Percentiles rank a stretch among this genome's conserved stretches.
Evolutionary conservation across 345 rosid species (phyloP).

Genomic region (Ricinus communis): DNA sequence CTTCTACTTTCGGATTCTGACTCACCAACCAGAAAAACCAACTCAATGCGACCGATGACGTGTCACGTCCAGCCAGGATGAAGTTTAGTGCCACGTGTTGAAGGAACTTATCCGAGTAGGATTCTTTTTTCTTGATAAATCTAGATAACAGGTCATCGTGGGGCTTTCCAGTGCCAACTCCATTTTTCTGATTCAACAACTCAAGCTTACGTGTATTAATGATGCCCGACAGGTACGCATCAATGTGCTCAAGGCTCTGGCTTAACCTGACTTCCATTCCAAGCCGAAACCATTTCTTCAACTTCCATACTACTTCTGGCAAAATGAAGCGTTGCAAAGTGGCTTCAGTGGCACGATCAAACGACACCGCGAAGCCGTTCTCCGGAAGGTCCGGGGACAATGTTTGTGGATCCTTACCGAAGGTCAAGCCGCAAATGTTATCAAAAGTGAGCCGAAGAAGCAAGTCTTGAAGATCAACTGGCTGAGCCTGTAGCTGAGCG

Average conservation of each 20-base stretch:
- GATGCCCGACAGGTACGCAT: conserved; percentile 37
- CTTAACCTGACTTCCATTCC: conserved; percentile 42
- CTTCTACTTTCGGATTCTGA: conserved; percentile 35
- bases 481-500: conserved; percentile 31
- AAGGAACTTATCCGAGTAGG: conserved; percentile 46
- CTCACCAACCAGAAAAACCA: conserved; percentile 48
- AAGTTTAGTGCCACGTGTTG: conserved; percentile 48
- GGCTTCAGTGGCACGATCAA: conserved; percentile 50
- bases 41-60: conserved; percentile 46
- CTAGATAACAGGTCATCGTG: conserved; percentile 46
- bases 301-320: conserved; percentile 40
- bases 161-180: not conserved
- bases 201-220: conserved; percentile 40
- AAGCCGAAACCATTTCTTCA: conserved; percentile 39
- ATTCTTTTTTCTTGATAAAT: conserved; percentile 45
- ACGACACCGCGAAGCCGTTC: conserved; percentile 39
- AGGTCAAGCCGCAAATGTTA: conserved; percentile 50
- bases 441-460: conserved; percentile 51
- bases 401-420: conserved; percentile 45
- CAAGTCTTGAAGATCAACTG: conserved; percentile 48
- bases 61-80: conserved; percentile 53
- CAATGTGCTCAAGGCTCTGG: conserved; percentile 35
- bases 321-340: conserved; percentile 43
- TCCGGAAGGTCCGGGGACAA: conserved; percentile 39
- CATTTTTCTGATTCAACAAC: conserved; percentile 25